Percentiles rank a stretch among this genome's conserved stretches.
These are phyloP conservation scores for Fusarium sp. DNA, from an alignment of 2,329 filamentous ascomycete genomes.

Conservation along the genomic window DNA sequence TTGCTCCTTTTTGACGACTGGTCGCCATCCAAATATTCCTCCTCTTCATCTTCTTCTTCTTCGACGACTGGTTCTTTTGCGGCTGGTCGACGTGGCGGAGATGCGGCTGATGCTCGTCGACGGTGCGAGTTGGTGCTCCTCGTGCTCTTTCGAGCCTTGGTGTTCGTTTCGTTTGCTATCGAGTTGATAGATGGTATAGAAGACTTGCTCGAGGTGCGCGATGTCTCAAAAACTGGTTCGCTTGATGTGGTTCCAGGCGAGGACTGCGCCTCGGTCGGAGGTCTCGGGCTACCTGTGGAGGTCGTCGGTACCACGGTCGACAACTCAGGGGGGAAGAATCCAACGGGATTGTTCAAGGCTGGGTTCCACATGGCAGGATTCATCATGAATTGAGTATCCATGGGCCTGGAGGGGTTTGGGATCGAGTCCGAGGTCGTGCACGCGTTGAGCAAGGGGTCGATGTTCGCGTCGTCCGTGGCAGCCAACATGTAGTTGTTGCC, in stretches of 20 bases:
- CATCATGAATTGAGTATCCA: constrained; percentile 10
- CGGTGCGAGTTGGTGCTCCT: background rate
- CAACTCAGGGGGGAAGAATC: background rate
- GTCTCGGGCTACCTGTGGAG: constrained; percentile 12
- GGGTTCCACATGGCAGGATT: constrained; percentile 23
- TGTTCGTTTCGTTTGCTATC: background rate
- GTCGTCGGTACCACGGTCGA: background rate
- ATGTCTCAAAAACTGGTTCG: constrained; percentile 11
- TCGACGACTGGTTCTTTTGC: constrained; percentile 2
- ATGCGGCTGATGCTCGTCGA: background rate
- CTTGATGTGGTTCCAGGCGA: constrained; percentile 9
- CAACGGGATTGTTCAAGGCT: background rate
- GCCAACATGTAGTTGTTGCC: background rate
- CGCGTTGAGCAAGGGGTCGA: constrained; percentile 33
- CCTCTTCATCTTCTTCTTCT: constrained; percentile 20
- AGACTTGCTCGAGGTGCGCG: constrained; percentile 36
- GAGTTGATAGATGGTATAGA: constrained; percentile 25
- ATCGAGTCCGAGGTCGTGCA: background rate
- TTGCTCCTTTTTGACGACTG: constrained; percentile 62
- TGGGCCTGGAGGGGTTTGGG: background rate
- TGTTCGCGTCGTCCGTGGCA: constrained; percentile 12
- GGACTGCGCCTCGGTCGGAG: constrained; percentile 16
- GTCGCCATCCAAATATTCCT: constrained; percentile 26
- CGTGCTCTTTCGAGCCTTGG: constrained; percentile 1
- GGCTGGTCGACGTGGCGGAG: background rate